Conservation (phyloP, 1,139 yeast species). For the Hyphopichia wangnamkhiaoensis region DNA sequence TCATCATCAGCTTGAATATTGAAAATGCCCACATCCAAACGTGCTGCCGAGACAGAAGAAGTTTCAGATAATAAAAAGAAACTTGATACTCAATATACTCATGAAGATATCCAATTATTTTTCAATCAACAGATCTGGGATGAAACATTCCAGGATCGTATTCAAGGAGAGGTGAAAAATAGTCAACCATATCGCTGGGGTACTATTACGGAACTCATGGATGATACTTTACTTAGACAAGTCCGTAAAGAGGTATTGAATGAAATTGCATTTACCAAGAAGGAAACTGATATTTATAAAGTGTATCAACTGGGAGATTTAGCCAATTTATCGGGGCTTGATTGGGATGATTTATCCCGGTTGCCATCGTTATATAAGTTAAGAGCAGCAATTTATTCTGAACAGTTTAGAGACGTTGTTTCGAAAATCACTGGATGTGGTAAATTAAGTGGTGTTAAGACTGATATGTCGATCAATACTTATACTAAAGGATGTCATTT, state of each 20-base stretch:
- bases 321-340: slow-evolving; percentile 86
- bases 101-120: slow-evolving; percentile 44
- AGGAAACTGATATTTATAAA: slow-evolving; percentile 96
- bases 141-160: slow-evolving; percentile 36
- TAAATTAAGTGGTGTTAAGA: slow-evolving; percentile 80
- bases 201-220: slow-evolving; percentile 67
- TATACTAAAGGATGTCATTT: slow-evolving; percentile 93
- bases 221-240: slow-evolving; percentile 71
- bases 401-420: slow-evolving; percentile 79
- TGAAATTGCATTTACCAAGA: slow-evolving; percentile 86
- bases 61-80: slow-evolving; percentile 16
- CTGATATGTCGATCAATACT: slow-evolving; percentile 90
- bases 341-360: slow-evolving; percentile 70
- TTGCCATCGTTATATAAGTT: slow-evolving; percentile 74
- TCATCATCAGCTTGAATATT: too few species aligned
- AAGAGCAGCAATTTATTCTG: slow-evolving; percentile 84
- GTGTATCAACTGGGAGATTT: slow-evolving; percentile 94
- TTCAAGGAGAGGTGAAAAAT: slow-evolving; percentile 42
- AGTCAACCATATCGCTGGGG: slow-evolving; percentile 92
- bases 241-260: slow-evolving; percentile 83
- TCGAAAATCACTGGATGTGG: slow-evolving; percentile 87
- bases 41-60: slow-evolving; percentile 5
- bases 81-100: slow-evolving; percentile 22
- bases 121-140: slow-evolving; percentile 62
- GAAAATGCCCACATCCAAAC: slow-evolving; percentile 2